A percentile compares a stretch with the other conserved stretches of the same genome.
Conservation (phyloP, 2,329 filamentous ascomycete genomes). For the Penicillium sp. region DNA sequence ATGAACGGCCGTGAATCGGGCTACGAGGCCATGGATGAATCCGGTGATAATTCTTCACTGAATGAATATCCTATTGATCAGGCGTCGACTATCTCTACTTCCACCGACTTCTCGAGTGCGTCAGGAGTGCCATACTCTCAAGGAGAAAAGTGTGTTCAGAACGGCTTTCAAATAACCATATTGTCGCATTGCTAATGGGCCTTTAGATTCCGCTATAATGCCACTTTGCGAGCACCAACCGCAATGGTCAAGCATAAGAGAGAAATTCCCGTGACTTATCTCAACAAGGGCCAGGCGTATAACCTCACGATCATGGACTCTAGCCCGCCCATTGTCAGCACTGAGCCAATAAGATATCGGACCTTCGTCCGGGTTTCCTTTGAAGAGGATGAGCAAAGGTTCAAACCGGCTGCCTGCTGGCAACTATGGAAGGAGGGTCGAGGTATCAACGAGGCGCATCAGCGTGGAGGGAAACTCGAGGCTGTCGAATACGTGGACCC, state of each 20-base stretch:
- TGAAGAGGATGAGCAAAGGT: conserved; percentile 89
- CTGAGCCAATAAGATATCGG: conserved; percentile 69
- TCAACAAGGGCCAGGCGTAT: conserved; percentile 97
- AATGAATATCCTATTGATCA: conserved; percentile 54
- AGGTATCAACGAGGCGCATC: conserved; percentile 92
- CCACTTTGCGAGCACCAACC: conserved; percentile 87
- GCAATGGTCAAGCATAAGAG: conserved; percentile 86
- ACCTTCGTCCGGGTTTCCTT: conserved; percentile 96
- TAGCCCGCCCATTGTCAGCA: conserved; percentile 57
- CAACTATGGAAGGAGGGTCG: conserved; percentile 94
- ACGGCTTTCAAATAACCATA: conserved; percentile 20
- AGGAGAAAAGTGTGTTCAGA: conserved; percentile 53
- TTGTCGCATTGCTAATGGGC: conserved; percentile 13
- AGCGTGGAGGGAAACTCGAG: conserved; percentile 85
- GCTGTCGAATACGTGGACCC: conserved; percentile 89
- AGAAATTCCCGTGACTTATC: conserved; percentile 94
- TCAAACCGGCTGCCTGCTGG: conserved; percentile 80
- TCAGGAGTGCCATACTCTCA: conserved; percentile 28
- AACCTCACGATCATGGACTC: conserved; percentile 82
- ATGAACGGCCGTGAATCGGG: conserved; percentile 70
- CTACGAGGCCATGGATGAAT: conserved; percentile 74
- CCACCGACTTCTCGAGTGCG: conserved; percentile 29
- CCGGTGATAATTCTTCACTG: conserved; percentile 65
- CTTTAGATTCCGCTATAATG: conserved; percentile 76
- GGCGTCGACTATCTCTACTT: conserved; percentile 51